Percentiles rank a stretch among this genome's conserved stretches.
Evolutionary conservation across 495 filamentous ascomycete species (phyloP).

Genomic region (Parmelia sp.): DNA sequence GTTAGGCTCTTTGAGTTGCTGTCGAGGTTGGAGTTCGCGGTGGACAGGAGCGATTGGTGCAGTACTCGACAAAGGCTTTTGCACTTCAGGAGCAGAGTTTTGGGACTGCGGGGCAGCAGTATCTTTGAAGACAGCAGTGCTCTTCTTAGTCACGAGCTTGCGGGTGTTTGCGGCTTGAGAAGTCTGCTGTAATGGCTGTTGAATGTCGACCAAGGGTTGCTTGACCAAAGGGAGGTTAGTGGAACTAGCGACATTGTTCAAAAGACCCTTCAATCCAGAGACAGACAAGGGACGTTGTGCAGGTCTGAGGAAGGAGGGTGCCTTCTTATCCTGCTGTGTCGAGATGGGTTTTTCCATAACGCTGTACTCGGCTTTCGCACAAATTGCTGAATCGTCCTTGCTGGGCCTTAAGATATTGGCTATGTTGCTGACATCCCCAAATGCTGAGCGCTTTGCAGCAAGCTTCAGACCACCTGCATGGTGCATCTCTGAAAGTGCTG

Average conservation of each 20-base stretch:
- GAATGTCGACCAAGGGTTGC: conserved; percentile 28
- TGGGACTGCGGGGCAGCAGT: conserved; percentile 26
- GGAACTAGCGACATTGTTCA: conserved; percentile 38
- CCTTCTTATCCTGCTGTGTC: conserved; percentile 40
- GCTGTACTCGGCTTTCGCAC: conserved; percentile 42
- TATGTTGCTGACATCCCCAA: conserved; percentile 76
- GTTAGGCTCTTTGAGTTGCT: conserved; percentile 42
- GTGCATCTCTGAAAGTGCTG: conserved; percentile 54
- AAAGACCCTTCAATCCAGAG: conserved; percentile 39
- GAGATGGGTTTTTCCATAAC: conserved; percentile 40
- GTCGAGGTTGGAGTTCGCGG: conserved; percentile 33
- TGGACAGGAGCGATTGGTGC: conserved; percentile 25
- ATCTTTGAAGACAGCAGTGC: conserved; percentile 61
- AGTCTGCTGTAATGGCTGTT: conserved; percentile 31
- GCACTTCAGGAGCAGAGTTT: conserved; percentile 4
- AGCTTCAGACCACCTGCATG: conserved; percentile 57
- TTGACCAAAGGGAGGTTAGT: conserved; percentile 35
- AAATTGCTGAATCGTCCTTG: conserved; percentile 47
- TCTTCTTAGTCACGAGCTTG: conserved; percentile 53
- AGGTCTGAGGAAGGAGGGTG: conserved; percentile 50
- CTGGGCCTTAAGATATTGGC: conserved; percentile 44
- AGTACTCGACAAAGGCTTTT: conserved; percentile 9
- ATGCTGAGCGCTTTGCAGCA: conserved; percentile 65
- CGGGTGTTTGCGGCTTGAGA: conserved; percentile 30
- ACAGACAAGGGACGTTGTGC: conserved; percentile 58